These are phyloP conservation scores for Penicillium hesseltinei DNA, from an alignment of 2,329 filamentous ascomycete species.

Conservation along the genomic window DNA sequence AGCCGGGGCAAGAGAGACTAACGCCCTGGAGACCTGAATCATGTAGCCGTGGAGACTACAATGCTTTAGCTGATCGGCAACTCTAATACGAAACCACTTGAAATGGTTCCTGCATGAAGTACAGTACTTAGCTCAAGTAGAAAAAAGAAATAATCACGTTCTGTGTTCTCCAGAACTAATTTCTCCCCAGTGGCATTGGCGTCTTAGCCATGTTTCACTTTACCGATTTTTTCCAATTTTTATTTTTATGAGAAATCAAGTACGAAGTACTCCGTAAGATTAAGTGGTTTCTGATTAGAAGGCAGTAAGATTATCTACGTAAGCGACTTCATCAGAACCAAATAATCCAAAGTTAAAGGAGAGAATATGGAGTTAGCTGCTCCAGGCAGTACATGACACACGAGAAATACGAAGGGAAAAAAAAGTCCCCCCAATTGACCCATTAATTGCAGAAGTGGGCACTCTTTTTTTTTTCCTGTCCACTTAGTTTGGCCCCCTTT, in stretches of 20 bases:
- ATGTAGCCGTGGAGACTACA: conserved; percentile 17
- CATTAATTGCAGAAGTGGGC: conserved; percentile 6
- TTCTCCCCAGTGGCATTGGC: conserved; percentile 12
- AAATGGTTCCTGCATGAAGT: conserved; percentile 19
- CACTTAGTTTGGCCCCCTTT: neutral
- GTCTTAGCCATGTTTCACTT: conserved; percentile 31
- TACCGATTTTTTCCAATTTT: neutral
- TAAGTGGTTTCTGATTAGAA: neutral
- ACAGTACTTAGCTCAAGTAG: neutral
- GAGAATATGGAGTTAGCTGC: neutral
- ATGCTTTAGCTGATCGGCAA: conserved; percentile 22
- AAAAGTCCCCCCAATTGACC: neutral
- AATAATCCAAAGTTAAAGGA: neutral
- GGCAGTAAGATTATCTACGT: neutral
- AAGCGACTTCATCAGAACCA: conserved; percentile 3
- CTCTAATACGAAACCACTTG: conserved; percentile 13
- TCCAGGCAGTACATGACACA: neutral
- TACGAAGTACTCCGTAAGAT: neutral
- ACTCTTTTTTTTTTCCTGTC: neutral
- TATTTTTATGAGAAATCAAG: neutral
- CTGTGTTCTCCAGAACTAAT: conserved; percentile 1
- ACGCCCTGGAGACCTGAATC: neutral
- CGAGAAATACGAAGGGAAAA: neutral
- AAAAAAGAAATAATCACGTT: neutral
- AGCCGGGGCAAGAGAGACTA: neutral